phyloP scores from a whole-genome alignment of 768 basidiomycete genomes.

The Trametopsis cervina region DNA sequence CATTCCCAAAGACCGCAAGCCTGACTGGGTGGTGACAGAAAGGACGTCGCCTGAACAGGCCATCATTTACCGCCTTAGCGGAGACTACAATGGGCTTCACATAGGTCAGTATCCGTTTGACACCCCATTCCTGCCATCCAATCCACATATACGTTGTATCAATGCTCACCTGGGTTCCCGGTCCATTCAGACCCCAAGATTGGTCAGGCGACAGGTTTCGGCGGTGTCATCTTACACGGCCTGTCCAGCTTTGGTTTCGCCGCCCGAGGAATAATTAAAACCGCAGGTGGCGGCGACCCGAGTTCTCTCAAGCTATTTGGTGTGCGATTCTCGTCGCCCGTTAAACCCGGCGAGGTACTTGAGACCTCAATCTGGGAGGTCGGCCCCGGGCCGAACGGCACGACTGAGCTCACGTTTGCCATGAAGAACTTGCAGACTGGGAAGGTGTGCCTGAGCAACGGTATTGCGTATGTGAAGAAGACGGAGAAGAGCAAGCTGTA shows the following conservation, averaged over 20 bases:
- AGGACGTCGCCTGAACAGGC: conserved; percentile 37
- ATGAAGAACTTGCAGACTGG: conserved; percentile 32
- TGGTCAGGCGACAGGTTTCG: conserved; percentile 71
- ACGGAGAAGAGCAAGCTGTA: conserved; percentile 37
- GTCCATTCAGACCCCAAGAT: conserved; percentile 70
- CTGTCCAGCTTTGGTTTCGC: conserved; percentile 78
- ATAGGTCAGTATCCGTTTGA: conserved; percentile 27
- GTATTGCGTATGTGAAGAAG: conserved; percentile 59
- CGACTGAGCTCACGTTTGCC: conserved; percentile 32
- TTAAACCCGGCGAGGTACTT: conserved; percentile 74
- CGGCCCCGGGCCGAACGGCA: conserved; percentile 35
- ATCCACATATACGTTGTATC: conserved; percentile 57
- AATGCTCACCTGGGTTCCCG: too few relatives aligned
- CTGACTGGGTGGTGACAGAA: conserved; percentile 36
- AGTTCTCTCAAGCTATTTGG: conserved; percentile 60
- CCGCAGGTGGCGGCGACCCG: conserved; percentile 54
- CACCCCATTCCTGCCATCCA: conserved; percentile 19
- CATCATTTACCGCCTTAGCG: conserved; percentile 40
- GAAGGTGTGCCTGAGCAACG: conserved; percentile 47
- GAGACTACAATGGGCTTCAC: conserved; percentile 48
- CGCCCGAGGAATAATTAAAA: conserved; percentile 66
- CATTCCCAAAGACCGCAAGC: conserved; percentile 30
- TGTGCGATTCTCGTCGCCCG: conserved; percentile 75
- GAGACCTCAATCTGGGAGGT: conserved; percentile 80
- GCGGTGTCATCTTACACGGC: conserved; percentile 82